A percentile compares a stretch with the other conserved stretches of the same genome.
phyloP scores from a whole-genome alignment of 208 protist species.

The Acanthamoeba healyi region DNA sequence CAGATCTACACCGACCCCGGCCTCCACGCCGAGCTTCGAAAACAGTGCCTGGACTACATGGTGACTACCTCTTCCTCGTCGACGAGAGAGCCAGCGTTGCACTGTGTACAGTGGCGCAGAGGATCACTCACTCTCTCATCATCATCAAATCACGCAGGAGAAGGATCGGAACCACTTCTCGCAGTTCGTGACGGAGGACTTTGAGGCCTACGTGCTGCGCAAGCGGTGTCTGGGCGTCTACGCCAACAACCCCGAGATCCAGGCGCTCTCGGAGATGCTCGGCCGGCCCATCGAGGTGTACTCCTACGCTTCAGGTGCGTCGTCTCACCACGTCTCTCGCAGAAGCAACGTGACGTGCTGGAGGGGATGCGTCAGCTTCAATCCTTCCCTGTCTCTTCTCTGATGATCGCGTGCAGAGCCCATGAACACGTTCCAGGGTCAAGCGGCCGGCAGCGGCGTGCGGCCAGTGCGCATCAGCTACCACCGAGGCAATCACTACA shows the following conservation, averaged over 20 bases:
- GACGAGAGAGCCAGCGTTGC: no score
- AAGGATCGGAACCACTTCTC: slow-evolving; percentile 78
- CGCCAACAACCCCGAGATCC: slow-evolving; percentile 86
- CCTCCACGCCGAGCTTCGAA: slow-evolving; percentile 80
- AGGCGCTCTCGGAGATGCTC: slow-evolving; percentile 85
- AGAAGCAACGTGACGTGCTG: no score
- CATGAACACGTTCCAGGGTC: slow-evolving; percentile 87
- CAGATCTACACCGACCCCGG: slow-evolving; percentile 85
- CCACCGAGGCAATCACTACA: slow-evolving; percentile 73
- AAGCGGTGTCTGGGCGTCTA: slow-evolving; percentile 67
- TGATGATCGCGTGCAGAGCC: slow-evolving; percentile 66
- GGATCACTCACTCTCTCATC: slow-evolving; percentile 55
- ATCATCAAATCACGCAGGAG: slow-evolving; percentile 17
- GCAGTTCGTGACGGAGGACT: slow-evolving; percentile 78
- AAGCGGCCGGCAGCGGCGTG: neutral
- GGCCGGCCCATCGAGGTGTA: slow-evolving; percentile 85
- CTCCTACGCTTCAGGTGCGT: slow-evolving; percentile 45
- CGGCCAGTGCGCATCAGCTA: slow-evolving; percentile 84
- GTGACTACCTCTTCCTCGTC: slow-evolving; percentile 74
- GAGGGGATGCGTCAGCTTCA: no score
- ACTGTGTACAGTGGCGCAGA: no score
- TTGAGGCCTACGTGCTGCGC: slow-evolving; percentile 71
- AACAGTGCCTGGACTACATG: slow-evolving; percentile 85
- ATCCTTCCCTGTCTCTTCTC: neutral
- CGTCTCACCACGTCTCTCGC: no score